These are phyloP conservation scores for Crithidia fasciculata DNA, from an alignment of 208 protist genomes.

Conservation along the genomic window DNA sequence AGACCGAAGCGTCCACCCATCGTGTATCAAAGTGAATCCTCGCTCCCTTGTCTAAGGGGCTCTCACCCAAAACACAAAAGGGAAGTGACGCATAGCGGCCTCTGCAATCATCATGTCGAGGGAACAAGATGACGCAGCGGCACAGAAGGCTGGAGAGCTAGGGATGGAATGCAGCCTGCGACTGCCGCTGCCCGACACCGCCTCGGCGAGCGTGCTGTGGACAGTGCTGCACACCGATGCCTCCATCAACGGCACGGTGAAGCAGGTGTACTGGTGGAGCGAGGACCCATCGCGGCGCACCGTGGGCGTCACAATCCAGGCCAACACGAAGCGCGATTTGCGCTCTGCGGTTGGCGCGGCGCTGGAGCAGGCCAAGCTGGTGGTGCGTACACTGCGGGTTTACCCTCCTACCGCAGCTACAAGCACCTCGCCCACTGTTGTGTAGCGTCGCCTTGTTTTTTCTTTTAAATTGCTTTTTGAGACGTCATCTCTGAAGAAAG, in stretches of 20 bases:
- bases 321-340: conserved; percentile 35
- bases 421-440: conserved; percentile 3
- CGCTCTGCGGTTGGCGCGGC: conserved; percentile 48
- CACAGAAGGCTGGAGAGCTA: neutral
- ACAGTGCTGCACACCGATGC: conserved; percentile 52
- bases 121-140: too few species aligned
- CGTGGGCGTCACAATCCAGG: conserved; percentile 39
- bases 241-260: conserved; percentile 34
- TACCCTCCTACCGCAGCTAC: conserved; percentile 31
- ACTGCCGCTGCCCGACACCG: conserved; percentile 48
- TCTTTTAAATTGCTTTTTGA: too few species aligned
- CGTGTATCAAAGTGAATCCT: too few species aligned
- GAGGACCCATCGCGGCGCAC: conserved; percentile 50
- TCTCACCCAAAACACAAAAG: too few species aligned
- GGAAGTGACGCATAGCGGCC: too few species aligned
- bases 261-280: conserved; percentile 45
- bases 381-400: conserved; percentile 53
- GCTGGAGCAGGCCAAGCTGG: conserved; percentile 59
- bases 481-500: too few species aligned
- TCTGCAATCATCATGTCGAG: too few species aligned
- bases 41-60: too few species aligned
- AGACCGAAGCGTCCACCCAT: too few species aligned
- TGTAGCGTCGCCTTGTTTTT: too few species aligned
- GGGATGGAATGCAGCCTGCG: conserved; percentile 48
- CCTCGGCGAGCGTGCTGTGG: conserved; percentile 41